phyloP scores from a whole-genome alignment of 257 asterid genomes.

The Primulina tabacum region DNA sequence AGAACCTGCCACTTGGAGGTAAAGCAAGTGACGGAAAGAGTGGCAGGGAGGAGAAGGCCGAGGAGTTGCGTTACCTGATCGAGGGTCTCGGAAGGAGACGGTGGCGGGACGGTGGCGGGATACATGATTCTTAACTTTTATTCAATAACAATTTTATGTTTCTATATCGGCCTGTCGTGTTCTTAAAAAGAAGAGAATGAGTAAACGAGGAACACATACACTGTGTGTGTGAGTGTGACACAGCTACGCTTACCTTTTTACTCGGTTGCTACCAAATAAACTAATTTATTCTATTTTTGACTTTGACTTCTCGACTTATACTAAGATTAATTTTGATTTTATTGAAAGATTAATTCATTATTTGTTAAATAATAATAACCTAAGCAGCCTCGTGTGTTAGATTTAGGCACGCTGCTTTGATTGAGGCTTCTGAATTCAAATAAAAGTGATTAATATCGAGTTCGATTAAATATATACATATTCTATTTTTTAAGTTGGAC shows the following conservation, averaged over 20 bases:
- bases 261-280: too few relatives aligned
- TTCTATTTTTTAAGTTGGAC: too few relatives aligned
- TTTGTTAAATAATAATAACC: too few relatives aligned
- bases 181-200: neutral
- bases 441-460: too few relatives aligned
- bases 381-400: too few relatives aligned
- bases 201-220: neutral
- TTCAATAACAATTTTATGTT: too few relatives aligned
- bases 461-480: too few relatives aligned
- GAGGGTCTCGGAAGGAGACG: constrained; percentile 42
- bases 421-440: too few relatives aligned
- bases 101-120: constrained; percentile 43
- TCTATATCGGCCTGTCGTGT: neutral
- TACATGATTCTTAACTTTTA: constrained; percentile 19
- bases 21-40: constrained; percentile 53
- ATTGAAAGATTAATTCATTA: too few relatives aligned
- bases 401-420: too few relatives aligned
- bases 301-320: neutral
- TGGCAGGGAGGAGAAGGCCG: constrained; percentile 44
- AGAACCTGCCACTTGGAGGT: constrained; percentile 70
- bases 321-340: too few relatives aligned
- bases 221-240: neutral
- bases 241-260: neutral
- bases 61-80: constrained; percentile 36
- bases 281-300: neutral